Base-by-base conservation (phyloP, 768 basidiomycete species). In the Punctularia strigosozonata region DNA sequence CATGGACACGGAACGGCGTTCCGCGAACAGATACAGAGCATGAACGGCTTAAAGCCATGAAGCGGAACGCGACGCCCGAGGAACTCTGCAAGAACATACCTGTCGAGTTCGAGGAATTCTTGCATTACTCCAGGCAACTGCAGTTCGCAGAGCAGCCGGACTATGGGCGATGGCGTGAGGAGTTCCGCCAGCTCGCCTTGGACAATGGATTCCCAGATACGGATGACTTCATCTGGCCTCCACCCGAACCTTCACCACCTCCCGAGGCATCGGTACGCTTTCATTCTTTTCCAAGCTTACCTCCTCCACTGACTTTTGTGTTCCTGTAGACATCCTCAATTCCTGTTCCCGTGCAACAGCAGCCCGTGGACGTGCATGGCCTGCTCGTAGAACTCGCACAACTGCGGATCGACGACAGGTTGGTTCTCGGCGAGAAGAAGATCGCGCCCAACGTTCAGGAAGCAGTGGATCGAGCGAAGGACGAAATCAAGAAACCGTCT, bases 1-100 rank as follows among this genome's bases (percentile, higher is more conserved):
- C 72, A 14, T 87, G 83, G 83, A 86, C 81, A 28, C 70, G 83
- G 18, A 80, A 80, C 43, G 83, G 83, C n/a, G 71, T 86, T 12
- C 83, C 83, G 6, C 80, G 79, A 47, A 75, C 75, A 5, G 70
- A 76, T 17, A 65, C 62, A 14, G 74, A 74, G 7, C 82, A 85
- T 55, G 62, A 69, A 21, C 65, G 63, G 3, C 58, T 87, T 13
- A 84, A 77, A 39, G 66, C 65, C n/a, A 74, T 72, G 42, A 87
- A 87, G 53, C 63, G 64, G 31, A 55, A 52, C 25, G 74, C 79
- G 1, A 63, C 61, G 0, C 74, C 81, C 22, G 80, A 82, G 47
- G 69, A 75, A 26, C 62, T 87, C 19, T 86, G 81, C 43, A 68
- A 68, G 33, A 76, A 78, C 14, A 57, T 87, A 21, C 83, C 83